phyloP scores from a whole-genome alignment of 306 rosid genomes.

The Sicyos edulis region DNA sequence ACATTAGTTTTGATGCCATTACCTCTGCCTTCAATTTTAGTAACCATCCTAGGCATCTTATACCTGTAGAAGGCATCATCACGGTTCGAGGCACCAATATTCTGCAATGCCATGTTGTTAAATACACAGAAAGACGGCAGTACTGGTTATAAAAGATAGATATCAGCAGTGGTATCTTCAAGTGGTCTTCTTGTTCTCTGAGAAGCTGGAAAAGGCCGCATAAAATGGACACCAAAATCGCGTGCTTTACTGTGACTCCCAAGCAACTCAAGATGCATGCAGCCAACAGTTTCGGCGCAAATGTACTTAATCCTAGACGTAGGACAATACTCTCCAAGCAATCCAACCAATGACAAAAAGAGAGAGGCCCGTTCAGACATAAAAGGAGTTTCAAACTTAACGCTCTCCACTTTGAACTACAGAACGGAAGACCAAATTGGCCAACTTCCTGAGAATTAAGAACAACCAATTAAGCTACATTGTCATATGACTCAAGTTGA shows the following conservation, averaged over 20 bases:
- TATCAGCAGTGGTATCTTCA: constrained; percentile 18
- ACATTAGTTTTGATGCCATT: constrained; percentile 78
- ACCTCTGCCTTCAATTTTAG: constrained; percentile 79
- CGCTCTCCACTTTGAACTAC: constrained; percentile 44
- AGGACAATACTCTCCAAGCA: constrained; percentile 64
- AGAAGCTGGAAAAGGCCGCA: constrained; percentile 30
- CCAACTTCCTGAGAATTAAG: constrained; percentile 32
- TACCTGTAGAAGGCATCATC: constrained; percentile 90
- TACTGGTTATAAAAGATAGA: constrained; percentile 23
- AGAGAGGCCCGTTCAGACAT: constrained; percentile 59
- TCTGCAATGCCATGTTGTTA: constrained; percentile 59
- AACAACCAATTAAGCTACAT: background rate
- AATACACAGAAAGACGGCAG: background rate
- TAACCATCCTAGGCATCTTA: constrained; percentile 86
- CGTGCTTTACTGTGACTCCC: constrained; percentile 23
- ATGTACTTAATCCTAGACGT: constrained; percentile 52
- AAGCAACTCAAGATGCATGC: constrained; percentile 37
- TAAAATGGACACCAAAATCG: constrained; percentile 27
- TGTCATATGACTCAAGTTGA: background rate
- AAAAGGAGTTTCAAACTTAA: constrained; percentile 52
- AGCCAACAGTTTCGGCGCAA: constrained; percentile 27
- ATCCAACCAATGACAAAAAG: constrained; percentile 55
- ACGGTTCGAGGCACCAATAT: constrained; percentile 72
- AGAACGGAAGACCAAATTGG: constrained; percentile 35
- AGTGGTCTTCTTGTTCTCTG: background rate